Percentiles rank a stretch among this genome's conserved stretches.
Conservation (phyloP, 2,329 filamentous ascomycete genomes). For the Cucurbitaria berberidis region DNA sequence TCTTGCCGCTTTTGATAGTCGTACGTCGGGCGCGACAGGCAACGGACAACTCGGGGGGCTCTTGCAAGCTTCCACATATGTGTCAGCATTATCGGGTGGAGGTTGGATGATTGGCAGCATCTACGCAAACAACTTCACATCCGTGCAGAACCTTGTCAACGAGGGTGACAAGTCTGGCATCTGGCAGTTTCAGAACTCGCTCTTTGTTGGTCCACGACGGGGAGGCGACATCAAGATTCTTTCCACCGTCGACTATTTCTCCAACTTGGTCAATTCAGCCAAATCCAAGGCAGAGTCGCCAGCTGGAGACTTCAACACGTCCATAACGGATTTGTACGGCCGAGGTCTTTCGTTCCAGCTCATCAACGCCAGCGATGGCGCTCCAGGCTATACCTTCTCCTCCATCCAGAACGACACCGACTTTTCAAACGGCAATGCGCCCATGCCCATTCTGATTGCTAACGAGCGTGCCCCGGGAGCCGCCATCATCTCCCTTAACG, state of each 20-base stretch:
- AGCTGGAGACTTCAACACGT: constrained; percentile 63
- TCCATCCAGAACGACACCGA: constrained; percentile 69
- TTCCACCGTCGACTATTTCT: constrained; percentile 67
- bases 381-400: constrained; percentile 79
- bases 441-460: constrained; percentile 75
- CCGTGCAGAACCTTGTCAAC: constrained; percentile 64
- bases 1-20: constrained; percentile 77
- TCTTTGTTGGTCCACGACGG: constrained; percentile 63
- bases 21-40: constrained; percentile 67
- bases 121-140: constrained; percentile 78
- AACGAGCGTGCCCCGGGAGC: constrained; percentile 71
- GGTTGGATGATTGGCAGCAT: constrained; percentile 85
- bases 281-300: constrained; percentile 66
- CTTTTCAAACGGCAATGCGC: constrained; percentile 69
- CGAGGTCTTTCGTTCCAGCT: constrained; percentile 86
- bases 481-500: constrained; percentile 68
- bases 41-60: constrained; percentile 78
- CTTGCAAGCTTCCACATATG: constrained; percentile 80
- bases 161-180: constrained; percentile 55
- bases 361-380: constrained; percentile 76
- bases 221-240: constrained; percentile 59
- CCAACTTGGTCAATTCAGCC: constrained; percentile 64
- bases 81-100: constrained; percentile 81
- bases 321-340: constrained; percentile 88
- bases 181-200: constrained; percentile 69